Conservation (phyloP, 805 yeast genomes). For the Isabelozyma heimii region DNA sequence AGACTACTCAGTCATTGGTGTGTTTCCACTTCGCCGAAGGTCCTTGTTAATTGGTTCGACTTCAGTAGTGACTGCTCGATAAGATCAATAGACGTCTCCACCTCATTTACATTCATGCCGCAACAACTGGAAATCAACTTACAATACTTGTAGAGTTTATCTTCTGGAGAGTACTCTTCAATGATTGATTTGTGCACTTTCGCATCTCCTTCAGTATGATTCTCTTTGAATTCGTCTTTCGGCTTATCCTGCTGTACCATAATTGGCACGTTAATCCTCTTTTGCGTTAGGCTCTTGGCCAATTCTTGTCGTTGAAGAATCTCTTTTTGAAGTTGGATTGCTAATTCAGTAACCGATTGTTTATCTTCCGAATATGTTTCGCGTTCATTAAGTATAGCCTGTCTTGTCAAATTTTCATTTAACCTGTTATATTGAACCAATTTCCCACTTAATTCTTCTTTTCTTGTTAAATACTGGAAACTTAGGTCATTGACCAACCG, state of each 20-base stretch:
- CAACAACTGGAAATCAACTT: slow-evolving; percentile 40
- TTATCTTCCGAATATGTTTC: slow-evolving; percentile 2
- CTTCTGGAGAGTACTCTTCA: slow-evolving; percentile 25
- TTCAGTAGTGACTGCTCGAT: slow-evolving; percentile 38
- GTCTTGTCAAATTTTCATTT: slow-evolving; percentile 12
- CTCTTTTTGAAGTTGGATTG: slow-evolving; percentile 25
- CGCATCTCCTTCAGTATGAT: not conserved
- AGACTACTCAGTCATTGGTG: no score
- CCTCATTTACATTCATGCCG: slow-evolving; percentile 40
- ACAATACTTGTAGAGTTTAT: slow-evolving; percentile 38
- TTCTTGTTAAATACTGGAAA: slow-evolving; percentile 30
- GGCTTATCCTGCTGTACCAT: not conserved
- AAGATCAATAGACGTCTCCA: slow-evolving; percentile 40
- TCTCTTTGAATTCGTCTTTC: slow-evolving; percentile 16
- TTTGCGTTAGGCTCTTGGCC: slow-evolving; percentile 11
- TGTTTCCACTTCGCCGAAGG: not conserved
- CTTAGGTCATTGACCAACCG: slow-evolving; percentile 38
- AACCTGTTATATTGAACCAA: slow-evolving; percentile 6
- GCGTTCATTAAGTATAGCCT: not conserved
- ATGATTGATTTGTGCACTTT: slow-evolving; percentile 10
- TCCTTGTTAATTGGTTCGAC: slow-evolving; percentile 4
- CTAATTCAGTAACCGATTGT: slow-evolving; percentile 13
- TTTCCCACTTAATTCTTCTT: slow-evolving; percentile 23
- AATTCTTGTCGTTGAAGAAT: slow-evolving; percentile 19
- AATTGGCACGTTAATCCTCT: slow-evolving; percentile 20